A percentile compares a stretch with the other conserved stretches of the same genome.
These are phyloP conservation scores for Didymellaceae sp. DNA, from an alignment of 2,329 filamentous ascomycete species.

Conservation along the genomic window DNA sequence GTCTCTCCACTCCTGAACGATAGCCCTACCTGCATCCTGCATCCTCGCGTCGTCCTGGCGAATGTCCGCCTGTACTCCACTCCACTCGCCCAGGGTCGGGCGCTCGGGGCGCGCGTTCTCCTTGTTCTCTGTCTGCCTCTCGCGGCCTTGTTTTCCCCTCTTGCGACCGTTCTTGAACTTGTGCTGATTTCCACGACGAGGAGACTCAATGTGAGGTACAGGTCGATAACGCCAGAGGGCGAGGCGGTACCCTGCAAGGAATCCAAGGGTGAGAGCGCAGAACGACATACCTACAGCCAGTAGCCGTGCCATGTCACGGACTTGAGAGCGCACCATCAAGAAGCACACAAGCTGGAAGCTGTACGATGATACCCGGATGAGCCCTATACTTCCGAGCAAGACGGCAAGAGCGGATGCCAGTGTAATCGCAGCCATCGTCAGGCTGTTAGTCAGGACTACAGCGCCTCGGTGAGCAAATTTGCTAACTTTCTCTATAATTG, in stretches of 20 bases:
- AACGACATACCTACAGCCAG: neutral
- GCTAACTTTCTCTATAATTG: neutral
- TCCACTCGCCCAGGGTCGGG: slow-evolving; percentile 11
- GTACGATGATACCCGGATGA: neutral
- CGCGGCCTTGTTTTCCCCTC: slow-evolving; percentile 1
- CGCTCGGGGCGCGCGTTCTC: slow-evolving; percentile 1
- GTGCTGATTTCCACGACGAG: neutral
- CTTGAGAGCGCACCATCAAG: neutral
- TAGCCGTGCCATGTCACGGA: neutral
- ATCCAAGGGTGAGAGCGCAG: neutral
- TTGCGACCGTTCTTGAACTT: neutral
- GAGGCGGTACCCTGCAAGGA: slow-evolving; percentile 1
- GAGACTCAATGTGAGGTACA: neutral
- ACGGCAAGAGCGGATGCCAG: neutral
- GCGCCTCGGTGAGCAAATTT: neutral
- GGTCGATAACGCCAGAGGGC: neutral
- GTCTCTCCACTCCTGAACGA: neutral
- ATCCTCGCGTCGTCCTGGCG: slow-evolving; percentile 7
- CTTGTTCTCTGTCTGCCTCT: neutral
- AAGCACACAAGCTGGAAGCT: neutral
- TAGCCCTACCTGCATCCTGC: neutral
- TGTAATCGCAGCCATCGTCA: neutral
- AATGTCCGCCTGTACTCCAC: slow-evolving; percentile 10
- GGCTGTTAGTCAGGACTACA: neutral
- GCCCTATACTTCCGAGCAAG: neutral